Conservation (phyloP, 306 rosid species). For the Comarum palustre region DNA sequence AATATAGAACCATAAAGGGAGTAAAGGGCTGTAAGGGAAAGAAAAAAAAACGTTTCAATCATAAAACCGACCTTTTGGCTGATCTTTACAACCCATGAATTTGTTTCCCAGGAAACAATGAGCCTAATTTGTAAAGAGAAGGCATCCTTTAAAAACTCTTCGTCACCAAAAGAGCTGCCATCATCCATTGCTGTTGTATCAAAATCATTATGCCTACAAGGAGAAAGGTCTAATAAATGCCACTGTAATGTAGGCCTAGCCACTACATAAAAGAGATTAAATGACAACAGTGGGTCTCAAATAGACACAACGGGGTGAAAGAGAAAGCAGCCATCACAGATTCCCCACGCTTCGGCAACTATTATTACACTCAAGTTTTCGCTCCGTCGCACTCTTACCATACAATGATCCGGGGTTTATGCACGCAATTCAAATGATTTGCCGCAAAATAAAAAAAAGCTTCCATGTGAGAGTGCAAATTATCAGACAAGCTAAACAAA, state of each 20-base stretch:
- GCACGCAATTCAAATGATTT: not conserved
- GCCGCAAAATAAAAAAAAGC: not conserved
- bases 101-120: slow-evolving; percentile 60
- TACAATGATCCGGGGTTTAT: not conserved
- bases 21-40: not conserved
- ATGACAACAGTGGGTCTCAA: not conserved
- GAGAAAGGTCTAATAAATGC: slow-evolving; percentile 24
- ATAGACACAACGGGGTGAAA: not conserved
- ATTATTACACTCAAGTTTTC: not conserved
- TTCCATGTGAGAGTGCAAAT: not conserved
- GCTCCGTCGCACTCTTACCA: not conserved
- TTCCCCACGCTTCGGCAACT: not conserved
- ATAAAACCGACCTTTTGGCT: slow-evolving; percentile 55
- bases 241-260: slow-evolving; percentile 8
- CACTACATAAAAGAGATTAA: slow-evolving; percentile 1
- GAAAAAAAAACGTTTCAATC: not conserved
- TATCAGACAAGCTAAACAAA: not conserved
- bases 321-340: not conserved
- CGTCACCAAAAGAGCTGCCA: slow-evolving; percentile 37
- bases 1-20: not conserved
- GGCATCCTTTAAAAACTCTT: slow-evolving; percentile 46
- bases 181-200: slow-evolving; percentile 39
- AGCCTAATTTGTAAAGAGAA: slow-evolving; percentile 73
- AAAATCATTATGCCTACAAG: slow-evolving; percentile 62
- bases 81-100: slow-evolving; percentile 64